phyloP scores from a whole-genome alignment of 225 moss, liverwort and hornwort species.

The Asterella californica region DNA sequence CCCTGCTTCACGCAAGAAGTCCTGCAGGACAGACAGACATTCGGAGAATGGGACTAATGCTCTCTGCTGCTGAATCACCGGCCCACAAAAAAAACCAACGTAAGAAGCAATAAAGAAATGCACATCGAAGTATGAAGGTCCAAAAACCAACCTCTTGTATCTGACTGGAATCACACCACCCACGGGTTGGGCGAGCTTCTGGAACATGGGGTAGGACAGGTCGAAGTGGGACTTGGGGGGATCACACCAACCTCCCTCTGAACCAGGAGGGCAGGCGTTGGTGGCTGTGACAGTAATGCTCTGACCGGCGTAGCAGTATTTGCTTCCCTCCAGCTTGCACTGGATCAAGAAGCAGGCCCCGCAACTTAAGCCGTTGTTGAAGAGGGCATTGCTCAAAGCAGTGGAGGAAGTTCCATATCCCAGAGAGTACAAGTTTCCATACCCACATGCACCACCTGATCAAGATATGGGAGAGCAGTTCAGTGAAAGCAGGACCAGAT shows the following conservation, averaged over 20 bases:
- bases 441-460: slow-evolving; percentile 25
- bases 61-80: too few species aligned
- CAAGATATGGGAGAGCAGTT: neutral
- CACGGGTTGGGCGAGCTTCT: slow-evolving; percentile 23
- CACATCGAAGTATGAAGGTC: neutral
- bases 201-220: slow-evolving; percentile 34
- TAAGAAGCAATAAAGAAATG: too few species aligned
- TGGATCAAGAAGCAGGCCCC: slow-evolving; percentile 32
- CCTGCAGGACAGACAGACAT: neutral
- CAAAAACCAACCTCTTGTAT: slow-evolving; percentile 20
- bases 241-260: slow-evolving; percentile 46
- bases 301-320: slow-evolving; percentile 20
- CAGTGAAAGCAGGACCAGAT: neutral
- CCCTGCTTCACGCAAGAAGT: slow-evolving; percentile 30
- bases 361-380: slow-evolving; percentile 34
- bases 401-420: slow-evolving; percentile 15
- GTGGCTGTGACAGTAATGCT: slow-evolving; percentile 37
- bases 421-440: slow-evolving; percentile 18
- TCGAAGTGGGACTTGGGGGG: slow-evolving; percentile 38
- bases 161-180: slow-evolving; percentile 28
- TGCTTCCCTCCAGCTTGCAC: slow-evolving; percentile 21
- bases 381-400: slow-evolving; percentile 18
- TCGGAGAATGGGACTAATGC: too few species aligned
- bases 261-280: slow-evolving; percentile 35
- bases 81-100: neutral